Percentiles rank a stretch among this genome's conserved stretches.
phyloP scores from a whole-genome alignment of 495 filamentous ascomycete genomes.

The Penicillium simplicissimum region DNA sequence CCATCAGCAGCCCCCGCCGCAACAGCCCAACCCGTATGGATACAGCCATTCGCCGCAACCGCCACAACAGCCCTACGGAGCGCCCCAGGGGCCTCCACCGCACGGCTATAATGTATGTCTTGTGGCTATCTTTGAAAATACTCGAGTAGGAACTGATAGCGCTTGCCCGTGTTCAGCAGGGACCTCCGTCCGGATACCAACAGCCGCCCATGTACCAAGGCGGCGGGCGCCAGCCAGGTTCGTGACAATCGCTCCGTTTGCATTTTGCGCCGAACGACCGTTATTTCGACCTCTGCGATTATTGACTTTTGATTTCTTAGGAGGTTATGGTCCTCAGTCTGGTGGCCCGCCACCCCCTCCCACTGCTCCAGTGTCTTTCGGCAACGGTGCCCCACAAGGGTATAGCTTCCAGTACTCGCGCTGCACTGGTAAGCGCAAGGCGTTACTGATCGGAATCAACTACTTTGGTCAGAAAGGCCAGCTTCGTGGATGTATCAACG shows the following conservation, averaged over 20 bases:
- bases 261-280: background rate
- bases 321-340: constrained; percentile 11
- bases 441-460: constrained; percentile 94
- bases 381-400: constrained; percentile 71
- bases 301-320: constrained; percentile 13
- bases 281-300: background rate
- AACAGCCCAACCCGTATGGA: constrained; percentile 45
- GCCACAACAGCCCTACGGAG: constrained; percentile 40
- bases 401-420: constrained; percentile 90
- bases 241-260: background rate
- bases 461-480: constrained; percentile 94
- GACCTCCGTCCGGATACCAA: constrained; percentile 36
- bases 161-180: constrained; percentile 16
- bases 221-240: constrained; percentile 40
- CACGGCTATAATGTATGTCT: constrained; percentile 46
- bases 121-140: background rate
- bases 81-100: constrained; percentile 36
- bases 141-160: background rate
- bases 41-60: constrained; percentile 48
- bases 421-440: constrained; percentile 89
- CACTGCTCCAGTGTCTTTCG: constrained; percentile 58
- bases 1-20: constrained; percentile 43
- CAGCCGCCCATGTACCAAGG: constrained; percentile 40
- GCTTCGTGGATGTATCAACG: constrained; percentile 94
- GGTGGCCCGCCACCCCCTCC: constrained; percentile 47